Percentiles rank a stretch among this genome's conserved stretches.
These are phyloP conservation scores for Funneliformis mosseae DNA, from an alignment of 192 early-diverging fungal genomes.

Conservation along the genomic window DNA sequence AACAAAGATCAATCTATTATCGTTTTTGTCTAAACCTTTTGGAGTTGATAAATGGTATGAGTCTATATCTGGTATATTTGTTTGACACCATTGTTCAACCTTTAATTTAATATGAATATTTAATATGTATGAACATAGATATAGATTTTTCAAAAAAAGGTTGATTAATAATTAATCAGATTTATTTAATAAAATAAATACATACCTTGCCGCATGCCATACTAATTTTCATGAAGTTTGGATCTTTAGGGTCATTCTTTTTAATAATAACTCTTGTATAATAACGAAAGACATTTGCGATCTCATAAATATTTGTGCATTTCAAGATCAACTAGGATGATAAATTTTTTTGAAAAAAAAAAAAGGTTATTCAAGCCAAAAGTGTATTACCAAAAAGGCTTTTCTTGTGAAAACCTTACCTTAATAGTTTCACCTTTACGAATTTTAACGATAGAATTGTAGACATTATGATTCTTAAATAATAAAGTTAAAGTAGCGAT, in stretches of 20 bases:
- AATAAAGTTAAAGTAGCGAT: conserved; percentile 87
- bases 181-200: not conserved
- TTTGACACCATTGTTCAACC: conserved; percentile 18
- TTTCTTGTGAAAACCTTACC: conserved; percentile 42
- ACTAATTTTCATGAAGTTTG: conserved; percentile 19
- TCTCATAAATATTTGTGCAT: conserved; percentile 55
- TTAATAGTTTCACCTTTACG: conserved; percentile 82
- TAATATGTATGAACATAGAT: too few species aligned
- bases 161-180: too few species aligned
- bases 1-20: not conserved
- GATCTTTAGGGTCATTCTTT: conserved; percentile 59
- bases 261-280: conserved; percentile 56
- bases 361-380: not conserved
- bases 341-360: not conserved
- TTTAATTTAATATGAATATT: too few species aligned
- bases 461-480: conserved; percentile 85
- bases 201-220: conserved; percentile 1
- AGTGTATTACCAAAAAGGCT: not conserved
- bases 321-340: conserved; percentile 51
- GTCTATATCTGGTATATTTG: not conserved
- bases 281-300: conserved; percentile 58
- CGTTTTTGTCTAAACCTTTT: not conserved
- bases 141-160: not conserved
- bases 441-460: conserved; percentile 84
- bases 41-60: not conserved